phyloP scores from a whole-genome alignment of 2,329 filamentous ascomycete genomes.

The Huntiella moniliformis region DNA sequence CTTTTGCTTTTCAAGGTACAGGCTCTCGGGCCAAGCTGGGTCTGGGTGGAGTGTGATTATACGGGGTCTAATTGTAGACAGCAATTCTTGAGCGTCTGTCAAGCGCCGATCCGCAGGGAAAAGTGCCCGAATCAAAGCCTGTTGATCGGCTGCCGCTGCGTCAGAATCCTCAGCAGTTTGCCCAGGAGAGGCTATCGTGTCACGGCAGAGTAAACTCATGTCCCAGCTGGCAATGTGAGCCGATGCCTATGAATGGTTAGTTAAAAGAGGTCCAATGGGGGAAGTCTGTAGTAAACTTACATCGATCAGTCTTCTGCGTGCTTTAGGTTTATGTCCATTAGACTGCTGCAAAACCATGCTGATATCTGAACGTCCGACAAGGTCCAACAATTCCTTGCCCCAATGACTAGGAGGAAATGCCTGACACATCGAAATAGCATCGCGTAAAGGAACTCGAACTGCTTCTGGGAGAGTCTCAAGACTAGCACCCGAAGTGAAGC shows the following conservation, averaged over 20 bases:
- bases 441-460: conserved; percentile 60
- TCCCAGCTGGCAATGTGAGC: conserved; percentile 54
- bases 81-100: conserved; percentile 62
- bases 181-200: conserved; percentile 37
- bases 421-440: conserved; percentile 71
- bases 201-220: conserved; percentile 57
- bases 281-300: background rate
- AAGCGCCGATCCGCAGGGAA: conserved; percentile 85
- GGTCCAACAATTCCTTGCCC: conserved; percentile 48
- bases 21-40: conserved; percentile 64
- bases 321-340: background rate
- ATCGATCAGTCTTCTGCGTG: conserved; percentile 24
- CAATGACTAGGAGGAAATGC: conserved; percentile 62
- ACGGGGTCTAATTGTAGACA: conserved; percentile 71
- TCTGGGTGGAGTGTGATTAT: conserved; percentile 59
- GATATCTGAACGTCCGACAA: conserved; percentile 70
- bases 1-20: conserved; percentile 83
- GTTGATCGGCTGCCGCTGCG: conserved; percentile 64
- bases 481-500: conserved; percentile 40
- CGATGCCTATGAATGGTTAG: conserved; percentile 14
- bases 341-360: conserved; percentile 19
- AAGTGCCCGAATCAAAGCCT: conserved; percentile 65
- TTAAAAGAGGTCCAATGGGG: background rate
- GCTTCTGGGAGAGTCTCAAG: conserved; percentile 75
- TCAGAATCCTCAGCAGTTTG: conserved; percentile 45